These are phyloP conservation scores for Aspergillus mulundensis DNA, from an alignment of 495 filamentous ascomycete genomes.

Conservation along the genomic window DNA sequence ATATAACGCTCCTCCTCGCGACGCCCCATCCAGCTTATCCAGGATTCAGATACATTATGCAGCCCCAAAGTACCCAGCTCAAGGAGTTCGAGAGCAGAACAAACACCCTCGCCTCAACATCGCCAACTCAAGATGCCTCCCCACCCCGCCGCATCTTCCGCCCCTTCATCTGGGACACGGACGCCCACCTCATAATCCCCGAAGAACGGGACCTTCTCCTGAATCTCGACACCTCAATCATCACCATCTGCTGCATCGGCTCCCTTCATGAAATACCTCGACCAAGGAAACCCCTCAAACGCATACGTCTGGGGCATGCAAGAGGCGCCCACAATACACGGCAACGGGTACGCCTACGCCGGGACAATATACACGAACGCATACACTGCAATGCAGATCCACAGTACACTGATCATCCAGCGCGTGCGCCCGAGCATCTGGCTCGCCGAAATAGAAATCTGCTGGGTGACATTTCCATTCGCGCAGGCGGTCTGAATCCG, in stretches of 20 bases:
- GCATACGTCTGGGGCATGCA: constrained; percentile 24
- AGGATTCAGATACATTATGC: too few species aligned
- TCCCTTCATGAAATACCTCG: constrained; percentile 31
- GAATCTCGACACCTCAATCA: constrained; percentile 34
- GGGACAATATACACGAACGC: constrained; percentile 15
- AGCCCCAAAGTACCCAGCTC: too few species aligned
- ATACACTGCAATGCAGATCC: constrained; percentile 20
- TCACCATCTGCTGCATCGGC: constrained; percentile 32
- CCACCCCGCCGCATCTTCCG: constrained; percentile 3
- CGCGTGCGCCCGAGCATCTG: constrained; percentile 26
- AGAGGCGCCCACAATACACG: constrained; percentile 21
- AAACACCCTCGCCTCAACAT: background rate
- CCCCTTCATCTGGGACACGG: constrained; percentile 23
- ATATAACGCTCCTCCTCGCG: too few species aligned
- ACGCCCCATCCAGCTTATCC: too few species aligned
- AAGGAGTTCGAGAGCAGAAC: too few species aligned
- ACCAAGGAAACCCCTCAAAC: constrained; percentile 31
- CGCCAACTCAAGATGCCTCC: background rate
- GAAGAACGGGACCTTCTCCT: constrained; percentile 30
- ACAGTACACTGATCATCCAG: constrained; percentile 19
- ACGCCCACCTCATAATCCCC: constrained; percentile 17
- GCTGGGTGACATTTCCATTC: constrained; percentile 40
- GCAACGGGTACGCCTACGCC: constrained; percentile 30
- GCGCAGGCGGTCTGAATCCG: constrained; percentile 19
- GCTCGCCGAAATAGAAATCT: constrained; percentile 38